A percentile compares a stretch with the other conserved stretches of the same genome.
phyloP scores from a whole-genome alignment of 352 stramenopile genomes.

The Pythium volutum region DNA sequence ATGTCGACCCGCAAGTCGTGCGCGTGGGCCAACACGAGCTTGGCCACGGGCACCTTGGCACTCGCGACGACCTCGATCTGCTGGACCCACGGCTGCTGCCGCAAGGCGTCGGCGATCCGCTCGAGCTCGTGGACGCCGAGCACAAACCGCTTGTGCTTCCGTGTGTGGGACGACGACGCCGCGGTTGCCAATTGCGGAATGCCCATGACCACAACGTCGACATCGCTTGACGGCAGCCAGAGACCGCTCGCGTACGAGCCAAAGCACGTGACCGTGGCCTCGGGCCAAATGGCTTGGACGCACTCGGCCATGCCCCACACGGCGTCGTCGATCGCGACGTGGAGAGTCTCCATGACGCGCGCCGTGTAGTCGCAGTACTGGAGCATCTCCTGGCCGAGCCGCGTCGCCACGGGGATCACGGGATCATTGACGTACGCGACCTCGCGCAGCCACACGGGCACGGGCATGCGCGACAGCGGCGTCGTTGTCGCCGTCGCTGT shows the following conservation, averaged over 20 bases:
- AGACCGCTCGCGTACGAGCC: constrained; percentile 84
- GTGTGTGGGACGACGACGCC: constrained; percentile 15
- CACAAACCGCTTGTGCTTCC: constrained; percentile 46
- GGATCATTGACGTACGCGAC: constrained; percentile 32
- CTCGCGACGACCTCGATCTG: constrained; percentile 78
- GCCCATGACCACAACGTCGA: constrained; percentile 86
- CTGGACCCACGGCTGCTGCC: constrained; percentile 67
- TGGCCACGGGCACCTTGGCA: constrained; percentile 85
- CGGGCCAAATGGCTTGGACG: constrained; percentile 73
- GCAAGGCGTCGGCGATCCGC: constrained; percentile 45
- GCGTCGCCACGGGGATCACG: constrained; percentile 32
- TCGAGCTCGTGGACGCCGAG: constrained; percentile 53
- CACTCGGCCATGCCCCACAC: constrained; percentile 62
- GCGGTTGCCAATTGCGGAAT: constrained; percentile 25
- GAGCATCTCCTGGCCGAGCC: constrained; percentile 60
- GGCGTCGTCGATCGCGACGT: constrained; percentile 64
- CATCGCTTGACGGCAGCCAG: constrained; percentile 86
- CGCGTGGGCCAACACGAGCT: constrained; percentile 54
- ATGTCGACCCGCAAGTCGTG: constrained; percentile 81
- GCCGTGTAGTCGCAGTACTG: constrained; percentile 68
- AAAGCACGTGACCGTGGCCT: constrained; percentile 69
- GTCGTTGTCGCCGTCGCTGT: no score
- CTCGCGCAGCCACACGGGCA: constrained; percentile 35
- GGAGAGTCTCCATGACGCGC: constrained; percentile 44
- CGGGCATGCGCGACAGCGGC: constrained; percentile 8